phyloP scores from a whole-genome alignment of 2,329 filamentous ascomycete genomes.

The Trichoderma guizhouense region DNA sequence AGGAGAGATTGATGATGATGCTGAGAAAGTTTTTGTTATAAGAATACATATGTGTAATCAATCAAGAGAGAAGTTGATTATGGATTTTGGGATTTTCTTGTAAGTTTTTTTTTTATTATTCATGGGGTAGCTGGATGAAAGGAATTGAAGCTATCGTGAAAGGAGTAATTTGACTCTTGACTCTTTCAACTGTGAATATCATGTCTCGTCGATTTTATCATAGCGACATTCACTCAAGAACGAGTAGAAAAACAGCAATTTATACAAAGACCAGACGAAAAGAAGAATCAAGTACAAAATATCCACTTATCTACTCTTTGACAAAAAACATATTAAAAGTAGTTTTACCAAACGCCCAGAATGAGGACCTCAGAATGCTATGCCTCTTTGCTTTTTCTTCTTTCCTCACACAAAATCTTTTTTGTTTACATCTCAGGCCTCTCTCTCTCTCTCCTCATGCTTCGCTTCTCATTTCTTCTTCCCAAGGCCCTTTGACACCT shows the following conservation, averaged over 20 bases:
- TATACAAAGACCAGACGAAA: background rate
- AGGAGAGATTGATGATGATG: background rate
- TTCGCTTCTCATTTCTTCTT: slow-evolving; percentile 34
- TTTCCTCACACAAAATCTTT: background rate
- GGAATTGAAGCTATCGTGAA: background rate
- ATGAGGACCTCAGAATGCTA: slow-evolving; percentile 10
- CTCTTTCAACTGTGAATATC: background rate
- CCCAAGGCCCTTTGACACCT: slow-evolving; percentile 35
- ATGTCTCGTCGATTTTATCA: background rate
- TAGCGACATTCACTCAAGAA: background rate
- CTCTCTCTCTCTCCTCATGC: background rate
- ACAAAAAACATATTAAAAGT: slow-evolving; percentile 14
- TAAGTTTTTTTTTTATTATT: background rate
- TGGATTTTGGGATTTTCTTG: background rate
- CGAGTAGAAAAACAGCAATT: background rate
- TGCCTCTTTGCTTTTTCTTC: background rate
- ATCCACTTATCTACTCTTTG: background rate
- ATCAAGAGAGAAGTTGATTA: background rate
- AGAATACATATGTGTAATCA: background rate
- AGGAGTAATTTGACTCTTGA: background rate
- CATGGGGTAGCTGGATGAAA: background rate
- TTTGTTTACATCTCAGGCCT: background rate
- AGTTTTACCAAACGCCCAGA: slow-evolving; percentile 14
- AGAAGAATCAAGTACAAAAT: background rate
- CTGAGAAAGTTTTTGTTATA: background rate